Base-by-base conservation (phyloP, 2,329 filamentous ascomycete species). In the Colletotrichum plurivorum region DNA sequence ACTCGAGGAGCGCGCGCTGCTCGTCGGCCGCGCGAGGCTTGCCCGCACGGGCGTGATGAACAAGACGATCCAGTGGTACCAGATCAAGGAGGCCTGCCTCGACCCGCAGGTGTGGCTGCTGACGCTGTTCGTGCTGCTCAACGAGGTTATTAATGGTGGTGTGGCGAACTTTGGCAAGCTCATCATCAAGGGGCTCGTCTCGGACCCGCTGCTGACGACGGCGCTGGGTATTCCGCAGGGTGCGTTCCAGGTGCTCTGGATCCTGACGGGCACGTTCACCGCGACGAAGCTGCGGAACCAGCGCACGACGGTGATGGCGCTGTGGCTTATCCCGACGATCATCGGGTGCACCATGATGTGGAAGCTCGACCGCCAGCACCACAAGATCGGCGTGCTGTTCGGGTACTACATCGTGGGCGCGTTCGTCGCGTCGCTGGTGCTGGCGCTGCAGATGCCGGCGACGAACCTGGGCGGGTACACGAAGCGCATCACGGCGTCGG, bases 71-170 rank as follows among this genome's bases (percentile, higher is more conserved):
- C 86, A 86, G 67, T 78, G 76, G 72, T 77, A 80, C 13, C 85
- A 87, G 66, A 82, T 87, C 43, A 78, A 79, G 0, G 85, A 87
- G 71, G 84, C 84, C 0, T 73, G 84, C 1, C 55, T 75, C 4
- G 88, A 90, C 71, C 82, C 87, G 0, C 89, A 90, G 77, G 88
- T 87, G 0, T 90, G 88, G 87, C 80, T 90, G 16, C 73, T 90
- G 5, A 88, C 89, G 66, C 70, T 88, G 31, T 82, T 86, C 76
- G 84, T 85, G 1, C 78, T 83, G 71, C 72, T 80, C 74, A 74
- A 76, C 72, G 57, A 76, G 67, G 57, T 81, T 2, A 82, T 88
- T 71, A 89, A 83, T 56, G 85, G 85, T 3, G 87, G 87, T 0
- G 88, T 89, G 62, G 64, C 68, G 54, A 70, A 64, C 54, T 71